Percentiles rank a stretch among this genome's conserved stretches.
These are phyloP conservation scores for Thuja plicata DNA, from an alignment of 83 land plant genomes.

Conservation along the genomic window DNA sequence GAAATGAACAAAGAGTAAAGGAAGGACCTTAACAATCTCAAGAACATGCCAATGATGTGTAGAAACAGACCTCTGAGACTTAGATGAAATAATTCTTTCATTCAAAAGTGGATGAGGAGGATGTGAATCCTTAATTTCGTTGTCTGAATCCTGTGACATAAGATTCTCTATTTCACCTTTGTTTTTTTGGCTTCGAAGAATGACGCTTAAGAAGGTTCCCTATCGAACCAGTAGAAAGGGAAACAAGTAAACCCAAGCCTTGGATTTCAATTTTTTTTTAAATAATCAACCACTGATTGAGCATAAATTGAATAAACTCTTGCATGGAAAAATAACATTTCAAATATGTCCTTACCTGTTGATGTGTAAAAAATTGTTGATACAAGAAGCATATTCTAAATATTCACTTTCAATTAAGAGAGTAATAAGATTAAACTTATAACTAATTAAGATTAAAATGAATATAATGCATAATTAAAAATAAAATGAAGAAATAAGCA, in stretches of 20 bases:
- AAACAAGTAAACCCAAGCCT: background rate
- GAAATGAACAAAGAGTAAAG: background rate
- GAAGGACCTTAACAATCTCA: conserved; percentile 45
- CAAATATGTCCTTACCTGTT: background rate
- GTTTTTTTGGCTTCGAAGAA: background rate
- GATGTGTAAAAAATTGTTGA: too few species aligned
- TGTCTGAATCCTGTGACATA: background rate
- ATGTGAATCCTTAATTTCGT: background rate
- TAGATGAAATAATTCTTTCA: conserved; percentile 61
- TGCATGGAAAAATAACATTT: background rate
- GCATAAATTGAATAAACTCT: too few species aligned
- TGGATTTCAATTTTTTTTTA: too few species aligned
- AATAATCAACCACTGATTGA: too few species aligned
- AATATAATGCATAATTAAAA: too few species aligned
- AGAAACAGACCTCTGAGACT: conserved; percentile 55
- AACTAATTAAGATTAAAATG: background rate
- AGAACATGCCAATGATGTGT: conserved; percentile 77
- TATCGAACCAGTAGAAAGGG: background rate
- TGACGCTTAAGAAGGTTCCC: background rate
- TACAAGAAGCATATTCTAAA: background rate
- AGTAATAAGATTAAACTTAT: background rate
- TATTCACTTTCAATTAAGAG: background rate
- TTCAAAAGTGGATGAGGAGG: conserved; percentile 27
- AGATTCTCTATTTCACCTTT: background rate
- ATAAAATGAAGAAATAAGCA: too few species aligned